Base-by-base conservation (phyloP, 2,329 filamentous ascomycete genomes). In the Penicillium sp. region DNA sequence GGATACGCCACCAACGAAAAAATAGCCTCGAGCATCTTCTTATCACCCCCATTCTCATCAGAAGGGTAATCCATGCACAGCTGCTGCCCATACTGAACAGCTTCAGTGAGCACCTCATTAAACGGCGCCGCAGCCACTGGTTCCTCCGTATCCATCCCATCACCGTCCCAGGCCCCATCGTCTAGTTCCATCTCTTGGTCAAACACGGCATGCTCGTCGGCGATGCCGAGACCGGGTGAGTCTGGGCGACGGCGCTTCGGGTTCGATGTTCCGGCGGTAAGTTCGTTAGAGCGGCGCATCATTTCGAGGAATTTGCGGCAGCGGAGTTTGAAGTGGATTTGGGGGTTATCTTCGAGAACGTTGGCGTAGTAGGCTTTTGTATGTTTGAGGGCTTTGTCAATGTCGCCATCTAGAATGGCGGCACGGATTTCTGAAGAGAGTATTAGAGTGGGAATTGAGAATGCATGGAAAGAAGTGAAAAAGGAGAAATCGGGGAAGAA, bases 271-370 rank as follows among this genome's bases (percentile, higher is more conserved):
- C 68, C 60, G 4, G 74, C 67, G 8, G 82, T 80, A 19, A 90
- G 76, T 67, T 93, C 89, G 2, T 89, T 87, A 38, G 88, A 88
- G 60, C 84, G 85, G 43, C 90, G 86, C 70, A 96, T 92, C 89
- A 99, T 94, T 76, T 99, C 95, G 62, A 98, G 89, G 75, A 98
- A 97, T 73, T 95, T 96, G 62, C 93, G 88, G 73, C 93, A 97
- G 67, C 89, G 87, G 52, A 99, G 81, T 60, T 89, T 90, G 78
- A 99, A 98, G 73, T 93, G 88, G 16, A 97, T 92, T 57, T 92
- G 87, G 57, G 91, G 87, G 71, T 97, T 92, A 25, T 91, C 85
- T 51, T 86, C 83, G 19, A 99, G 83, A 1, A 98, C 92, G 26
- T 85, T 83, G 5, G 92, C 90, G 70, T 97, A 99, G 71, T 88